Conservation (phyloP, 2,329 filamentous ascomycete species). For the Pseudogymnoascus sp. region DNA sequence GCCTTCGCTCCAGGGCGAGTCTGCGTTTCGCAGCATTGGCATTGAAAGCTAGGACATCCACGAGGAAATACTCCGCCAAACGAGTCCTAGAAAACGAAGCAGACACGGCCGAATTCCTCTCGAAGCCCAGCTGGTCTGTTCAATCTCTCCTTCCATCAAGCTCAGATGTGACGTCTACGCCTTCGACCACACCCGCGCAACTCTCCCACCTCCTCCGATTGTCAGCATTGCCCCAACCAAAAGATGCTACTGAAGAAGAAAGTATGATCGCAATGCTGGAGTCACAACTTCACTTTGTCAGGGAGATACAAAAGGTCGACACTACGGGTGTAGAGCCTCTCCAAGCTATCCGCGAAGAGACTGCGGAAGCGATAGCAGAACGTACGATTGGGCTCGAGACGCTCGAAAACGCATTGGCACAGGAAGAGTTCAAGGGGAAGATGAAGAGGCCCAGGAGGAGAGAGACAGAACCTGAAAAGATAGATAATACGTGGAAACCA, state of each 20-base stretch:
- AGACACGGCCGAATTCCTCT: slow-evolving; percentile 43
- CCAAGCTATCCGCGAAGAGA: slow-evolving; percentile 74
- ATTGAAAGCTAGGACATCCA: neutral
- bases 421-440: slow-evolving; percentile 53
- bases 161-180: slow-evolving; percentile 14
- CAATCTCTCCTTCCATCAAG: slow-evolving; percentile 57
- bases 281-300: slow-evolving; percentile 86
- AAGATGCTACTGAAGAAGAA: slow-evolving; percentile 52
- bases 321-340: slow-evolving; percentile 67
- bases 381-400: slow-evolving; percentile 52
- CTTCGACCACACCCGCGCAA: slow-evolving; percentile 19
- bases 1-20: slow-evolving; percentile 3
- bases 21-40: neutral
- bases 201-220: slow-evolving; percentile 69
- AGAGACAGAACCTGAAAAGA: neutral
- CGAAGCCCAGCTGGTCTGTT: slow-evolving; percentile 76
- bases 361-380: slow-evolving; percentile 44
- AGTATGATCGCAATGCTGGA: slow-evolving; percentile 67
- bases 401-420: slow-evolving; percentile 46
- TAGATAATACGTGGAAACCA: slow-evolving; percentile 23
- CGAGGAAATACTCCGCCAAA: slow-evolving; percentile 7
- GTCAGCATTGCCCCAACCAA: slow-evolving; percentile 74
- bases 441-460: slow-evolving; percentile 26
- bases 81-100: slow-evolving; percentile 1
- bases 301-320: slow-evolving; percentile 71